phyloP scores from a whole-genome alignment of 805 yeast genomes.

The Candida sphagnicola region DNA sequence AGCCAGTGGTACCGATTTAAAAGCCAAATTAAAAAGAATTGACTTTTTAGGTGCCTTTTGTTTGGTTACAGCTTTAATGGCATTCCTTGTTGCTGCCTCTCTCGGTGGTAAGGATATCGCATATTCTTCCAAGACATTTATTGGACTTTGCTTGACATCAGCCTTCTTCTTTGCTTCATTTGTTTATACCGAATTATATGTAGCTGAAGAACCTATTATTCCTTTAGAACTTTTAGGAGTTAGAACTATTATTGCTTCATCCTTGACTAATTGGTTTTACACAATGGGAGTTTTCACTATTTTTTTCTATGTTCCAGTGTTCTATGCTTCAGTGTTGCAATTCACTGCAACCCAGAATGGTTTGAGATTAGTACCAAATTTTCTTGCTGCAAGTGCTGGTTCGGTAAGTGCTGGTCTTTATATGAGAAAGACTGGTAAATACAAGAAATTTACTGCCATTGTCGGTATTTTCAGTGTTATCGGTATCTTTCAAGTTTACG shows the following conservation, averaged over 20 bases:
- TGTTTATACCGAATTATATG: conserved; percentile 45
- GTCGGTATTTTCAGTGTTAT: conserved; percentile 41
- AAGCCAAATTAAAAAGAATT: conserved; percentile 50
- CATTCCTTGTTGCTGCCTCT: conserved; percentile 63
- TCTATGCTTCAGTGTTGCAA: conserved; percentile 50
- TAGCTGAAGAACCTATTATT: conserved; percentile 62
- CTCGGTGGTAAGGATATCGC: conserved; percentile 56
- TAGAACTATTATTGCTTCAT: conserved; percentile 60
- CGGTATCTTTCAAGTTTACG: conserved; percentile 42
- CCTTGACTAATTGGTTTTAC: conserved; percentile 65
- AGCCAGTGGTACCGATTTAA: conserved; percentile 31
- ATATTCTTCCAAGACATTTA: conserved; percentile 42
- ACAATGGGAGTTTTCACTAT: conserved; percentile 65
- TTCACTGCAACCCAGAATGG: conserved; percentile 57
- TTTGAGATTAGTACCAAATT: conserved; percentile 57
- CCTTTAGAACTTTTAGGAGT: conserved; percentile 57
- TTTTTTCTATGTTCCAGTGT: conserved; percentile 70
- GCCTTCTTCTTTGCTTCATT: conserved; percentile 37
- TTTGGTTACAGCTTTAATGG: conserved; percentile 54
- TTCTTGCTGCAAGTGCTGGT: conserved; percentile 63
- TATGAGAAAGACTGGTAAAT: conserved; percentile 66
- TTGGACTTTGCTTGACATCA: conserved; percentile 29
- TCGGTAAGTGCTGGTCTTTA: conserved; percentile 63
- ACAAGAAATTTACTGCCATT: conserved; percentile 43
- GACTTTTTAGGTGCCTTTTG: conserved; percentile 64